Evolutionary conservation across 75 land plant species (phyloP), one percentile per base, ranked within the genome.

Genomic region (Selaginella tamariscina): DNA sequence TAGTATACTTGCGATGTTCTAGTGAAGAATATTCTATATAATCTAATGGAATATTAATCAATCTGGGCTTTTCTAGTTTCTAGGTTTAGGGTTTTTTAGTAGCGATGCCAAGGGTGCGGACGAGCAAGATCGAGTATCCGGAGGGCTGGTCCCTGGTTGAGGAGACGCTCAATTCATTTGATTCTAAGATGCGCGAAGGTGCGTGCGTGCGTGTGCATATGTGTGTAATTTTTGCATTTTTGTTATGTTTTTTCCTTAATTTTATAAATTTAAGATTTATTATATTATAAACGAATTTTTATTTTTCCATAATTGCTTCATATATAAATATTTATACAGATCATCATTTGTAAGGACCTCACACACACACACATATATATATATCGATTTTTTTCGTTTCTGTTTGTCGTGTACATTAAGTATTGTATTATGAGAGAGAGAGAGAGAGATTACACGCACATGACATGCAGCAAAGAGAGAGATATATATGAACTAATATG

Each of bases 121-220:
- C 89, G 24, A 91, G 70, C 72, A 79, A 86, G 15, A 78, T 84
- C 20, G 75, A 75, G 57, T 88, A 88, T 57, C 97, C 94, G 2
- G 84, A 86, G 22, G 97, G 97, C 67, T 91, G 97, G 97, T 92
- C 85, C 69, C 79, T 91, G 54, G 88, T 91, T 44, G 97, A 91
- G 66, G 93, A 92, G 0, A 91, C 93, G 18, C 83, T 91, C 24
- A 80, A 80, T 29, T 92, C 85, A 27, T 71, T 91, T 2, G 85
- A 91, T 21, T 82, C 75, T 31, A 88, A 91, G 79, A 91, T 88
- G 97, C 81, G 94, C 69, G 94, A 91, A 91, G 97, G 97, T 85
- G 67, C 20, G 54, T 49, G 11, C 18, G 54, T 20, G 54, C 11
- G 54, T 11, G 20, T 23, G 26, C 27, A 57, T 5, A 57, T 57